A percentile compares a stretch with the other conserved stretches of the same genome.
These are phyloP conservation scores for Paecilomyces formosus DNA, from an alignment of 2,329 filamentous ascomycete genomes.

Conservation along the genomic window DNA sequence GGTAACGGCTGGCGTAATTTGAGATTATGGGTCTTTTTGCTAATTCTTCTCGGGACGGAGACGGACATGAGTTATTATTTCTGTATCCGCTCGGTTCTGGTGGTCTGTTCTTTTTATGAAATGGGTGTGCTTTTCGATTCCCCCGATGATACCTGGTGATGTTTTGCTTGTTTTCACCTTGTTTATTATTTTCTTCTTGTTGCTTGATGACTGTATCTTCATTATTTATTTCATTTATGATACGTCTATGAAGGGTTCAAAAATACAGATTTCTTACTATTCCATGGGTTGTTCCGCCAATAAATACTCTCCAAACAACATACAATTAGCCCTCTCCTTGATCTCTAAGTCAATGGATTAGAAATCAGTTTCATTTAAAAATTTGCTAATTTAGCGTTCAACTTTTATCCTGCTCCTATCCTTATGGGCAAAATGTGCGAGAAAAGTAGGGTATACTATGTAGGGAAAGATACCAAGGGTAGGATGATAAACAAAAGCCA, in stretches of 20 bases:
- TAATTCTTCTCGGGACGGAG: background rate
- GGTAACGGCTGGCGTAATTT: background rate
- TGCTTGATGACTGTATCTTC: background rate
- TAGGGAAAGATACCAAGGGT: too few relatives aligned
- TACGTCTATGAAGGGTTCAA: background rate
- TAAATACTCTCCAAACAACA: background rate
- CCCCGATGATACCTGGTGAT: slow-evolving; percentile 3
- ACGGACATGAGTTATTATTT: background rate
- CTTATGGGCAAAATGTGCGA: too few relatives aligned
- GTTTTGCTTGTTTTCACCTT: background rate
- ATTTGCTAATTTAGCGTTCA: too few relatives aligned
- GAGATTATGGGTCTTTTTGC: background rate
- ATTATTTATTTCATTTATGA: background rate
- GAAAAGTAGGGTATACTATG: too few relatives aligned
- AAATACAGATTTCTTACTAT: background rate
- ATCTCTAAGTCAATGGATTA: background rate
- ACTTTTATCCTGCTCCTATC: too few relatives aligned
- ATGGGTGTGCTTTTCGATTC: slow-evolving; percentile 1
- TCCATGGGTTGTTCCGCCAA: background rate
- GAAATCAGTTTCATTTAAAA: too few relatives aligned
- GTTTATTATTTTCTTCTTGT: background rate
- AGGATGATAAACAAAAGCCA: too few relatives aligned
- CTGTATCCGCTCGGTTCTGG: background rate
- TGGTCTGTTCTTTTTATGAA: background rate
- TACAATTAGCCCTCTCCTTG: background rate